Evolutionary conservation across 2,329 filamentous ascomycete genomes (phyloP), one percentile per base, ranked within the genome.

Genomic region (Pyrenochaeta sp.): DNA sequence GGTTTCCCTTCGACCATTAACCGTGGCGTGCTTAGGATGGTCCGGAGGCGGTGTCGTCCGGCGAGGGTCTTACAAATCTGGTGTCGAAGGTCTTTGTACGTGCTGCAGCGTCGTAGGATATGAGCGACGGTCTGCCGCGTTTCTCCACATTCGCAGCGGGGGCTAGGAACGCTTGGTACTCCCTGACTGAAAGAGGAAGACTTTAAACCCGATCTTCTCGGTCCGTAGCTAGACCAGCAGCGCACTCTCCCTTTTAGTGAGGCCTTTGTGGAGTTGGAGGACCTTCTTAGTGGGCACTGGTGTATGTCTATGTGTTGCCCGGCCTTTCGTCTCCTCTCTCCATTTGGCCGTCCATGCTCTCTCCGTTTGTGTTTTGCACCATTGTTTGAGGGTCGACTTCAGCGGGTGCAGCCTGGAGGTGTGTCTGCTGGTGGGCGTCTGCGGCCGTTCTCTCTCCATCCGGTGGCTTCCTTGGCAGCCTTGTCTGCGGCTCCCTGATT

Each of bases 381-480:
- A 49, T 40, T 40, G 37, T 19, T 32, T 50, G 11, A 42, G 18
- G 30, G 34, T 41, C 31, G 36, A 30, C 20, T 18, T 29, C 21
- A 41, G 26, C 13, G 34, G 26, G 24, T 41, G 19, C 10, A 39
- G 30, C 11, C 8, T 17, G 23, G 23, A n/a, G 37, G 48, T 27
- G 36, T 31, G 35, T 53, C 51, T 43, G 45, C 44, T 28, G 21
- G 32, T 32, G 23, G 24, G 27, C 39, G 17, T 30, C 13, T 39
- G 31, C 29, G 19, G 9, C 35, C 17, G 27, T 49, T 28, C 21
- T 43, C 29, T 29, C 55, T 56, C 35, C 44, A 38, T 28, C 41
- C 43, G 6, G 53, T 49, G 21, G 51, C 54, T 43, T 61, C 51
- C n/a, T n/a, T n/a, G n/a, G n/a, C n/a, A n/a, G 53, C 43, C 23